phyloP scores from a whole-genome alignment of 2,329 filamentous ascomycete genomes.

The Calonectria multiphialidica region DNA sequence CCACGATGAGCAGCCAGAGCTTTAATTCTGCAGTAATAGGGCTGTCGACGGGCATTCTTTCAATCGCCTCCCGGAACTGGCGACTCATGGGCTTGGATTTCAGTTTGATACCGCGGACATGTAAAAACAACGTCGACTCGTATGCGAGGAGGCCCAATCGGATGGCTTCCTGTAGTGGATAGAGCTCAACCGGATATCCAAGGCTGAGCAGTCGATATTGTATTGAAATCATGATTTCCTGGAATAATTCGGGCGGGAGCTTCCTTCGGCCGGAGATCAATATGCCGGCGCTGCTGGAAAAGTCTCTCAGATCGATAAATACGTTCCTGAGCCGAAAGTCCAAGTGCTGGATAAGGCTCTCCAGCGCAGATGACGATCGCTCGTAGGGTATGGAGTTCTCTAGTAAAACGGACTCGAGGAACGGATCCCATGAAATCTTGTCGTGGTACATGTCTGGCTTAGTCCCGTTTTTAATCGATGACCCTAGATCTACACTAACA shows the following conservation, averaged over 20 bases:
- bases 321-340: conserved; percentile 42
- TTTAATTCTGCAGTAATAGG: conserved; percentile 31
- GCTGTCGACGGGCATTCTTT: conserved; percentile 1
- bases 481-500: conserved; percentile 43
- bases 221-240: conserved; percentile 46
- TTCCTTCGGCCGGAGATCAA: conserved; percentile 35
- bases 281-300: conserved; percentile 42
- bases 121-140: conserved; percentile 44
- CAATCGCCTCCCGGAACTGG: conserved; percentile 29
- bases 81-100: conserved; percentile 27
- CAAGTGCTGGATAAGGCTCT: conserved; percentile 23
- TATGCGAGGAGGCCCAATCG: conserved; percentile 47
- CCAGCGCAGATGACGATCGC: conserved; percentile 6
- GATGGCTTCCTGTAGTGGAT: conserved; percentile 35
- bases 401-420: conserved; percentile 7
- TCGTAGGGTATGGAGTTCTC: neutral
- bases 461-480: conserved; percentile 40
- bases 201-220: conserved; percentile 47
- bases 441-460: conserved; percentile 38
- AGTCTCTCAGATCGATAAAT: conserved; percentile 47
- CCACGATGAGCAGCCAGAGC: conserved; percentile 44
- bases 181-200: conserved; percentile 22
- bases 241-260: conserved; percentile 42
- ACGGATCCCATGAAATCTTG: conserved; percentile 35
- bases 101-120: conserved; percentile 33